A percentile compares a stretch with the other conserved stretches of the same genome.
Conservation (phyloP, 192 early-diverging fungal species). For the Haplosporangium gracile region DNA sequence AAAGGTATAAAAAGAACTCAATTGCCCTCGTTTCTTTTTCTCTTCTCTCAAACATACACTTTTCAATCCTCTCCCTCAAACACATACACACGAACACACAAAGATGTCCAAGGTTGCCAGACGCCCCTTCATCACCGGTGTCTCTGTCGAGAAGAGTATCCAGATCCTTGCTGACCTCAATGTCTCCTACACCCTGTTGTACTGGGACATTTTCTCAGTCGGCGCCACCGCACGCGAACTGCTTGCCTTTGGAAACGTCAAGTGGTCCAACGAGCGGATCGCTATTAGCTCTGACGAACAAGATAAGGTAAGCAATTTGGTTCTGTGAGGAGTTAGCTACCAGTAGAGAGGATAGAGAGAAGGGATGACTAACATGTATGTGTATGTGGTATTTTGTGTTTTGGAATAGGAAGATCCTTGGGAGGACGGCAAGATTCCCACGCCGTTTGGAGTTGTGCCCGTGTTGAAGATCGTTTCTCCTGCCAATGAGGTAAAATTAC, state of each 20-base stretch:
- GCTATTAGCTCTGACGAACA: background rate
- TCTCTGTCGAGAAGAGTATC: constrained; percentile 22
- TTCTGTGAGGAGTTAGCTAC: no score
- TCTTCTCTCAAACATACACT: no score
- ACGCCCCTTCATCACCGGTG: constrained; percentile 7
- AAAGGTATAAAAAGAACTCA: background rate
- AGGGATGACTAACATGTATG: background rate
- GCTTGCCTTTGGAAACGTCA: constrained; percentile 36
- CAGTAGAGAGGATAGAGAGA: background rate
- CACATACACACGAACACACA: background rate
- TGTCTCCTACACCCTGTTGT: constrained; percentile 20
- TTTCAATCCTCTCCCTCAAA: background rate
- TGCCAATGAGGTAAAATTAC: constrained; percentile 19
- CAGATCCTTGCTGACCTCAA: constrained; percentile 22
- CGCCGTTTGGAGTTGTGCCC: constrained; percentile 39
- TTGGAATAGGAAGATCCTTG: constrained; percentile 10
- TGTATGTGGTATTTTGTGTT: background rate
- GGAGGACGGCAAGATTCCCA: constrained; percentile 9
- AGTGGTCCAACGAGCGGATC: constrained; percentile 22
- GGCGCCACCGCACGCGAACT: constrained; percentile 30
- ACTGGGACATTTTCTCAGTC: constrained; percentile 28
- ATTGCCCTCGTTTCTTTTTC: background rate
- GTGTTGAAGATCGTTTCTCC: constrained; percentile 13
- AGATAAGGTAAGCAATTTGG: no score
- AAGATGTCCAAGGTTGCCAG: background rate